Base-by-base conservation (phyloP, 2,329 filamentous ascomycete genomes). In the Aspergillus novoparasiticus region DNA sequence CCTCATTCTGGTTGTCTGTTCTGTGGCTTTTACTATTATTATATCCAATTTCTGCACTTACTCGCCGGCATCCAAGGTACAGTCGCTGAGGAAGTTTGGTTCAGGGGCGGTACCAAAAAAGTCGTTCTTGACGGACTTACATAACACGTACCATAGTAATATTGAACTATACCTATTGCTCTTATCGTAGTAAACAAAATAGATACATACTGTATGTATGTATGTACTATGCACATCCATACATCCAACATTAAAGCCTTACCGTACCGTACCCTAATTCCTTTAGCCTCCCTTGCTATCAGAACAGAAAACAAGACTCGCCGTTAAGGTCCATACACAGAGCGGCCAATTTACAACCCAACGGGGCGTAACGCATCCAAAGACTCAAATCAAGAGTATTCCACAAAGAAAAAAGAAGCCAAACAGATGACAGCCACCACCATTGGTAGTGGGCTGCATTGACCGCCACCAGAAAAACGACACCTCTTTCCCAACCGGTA, bases 41-140 rank as follows among this genome's bases (percentile, higher is more conserved):
- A 39, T 55, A 26, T 19, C 32, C 51, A 23, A 23, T 26, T 39
- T 11, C 14, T 53, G 26, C 50, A 34, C 50, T 53, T 53, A 34
- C 30, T 53, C 19, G 50, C 50, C 50, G 30, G 23, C n/a, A 32
- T 55, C 51, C 51, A 55, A 55, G 51, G 51, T 36, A 55, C 51
- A 16, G 34, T 55, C n/a, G 14, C n/a, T 23, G 21, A 16, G 32
- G 36, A 55, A 39, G 51, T 55, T 55, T 55, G 51, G 51, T 55
- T 55, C 51, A 55, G 51, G 51, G 51, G 51, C 51, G 32, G 51
- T 55, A 36, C 51, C 51, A 41, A 9, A 55, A 9, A 55, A 9
- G 50, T 34, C 14, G 51, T 54, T 55, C 10, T 5, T 32, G 30
- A 55, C 26, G n/a, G 26, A 55, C 51, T 55, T 55, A 39, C 51